Conservation (phyloP, 2,329 filamentous ascomycete genomes). For the Fusarium xylarioides region DNA sequence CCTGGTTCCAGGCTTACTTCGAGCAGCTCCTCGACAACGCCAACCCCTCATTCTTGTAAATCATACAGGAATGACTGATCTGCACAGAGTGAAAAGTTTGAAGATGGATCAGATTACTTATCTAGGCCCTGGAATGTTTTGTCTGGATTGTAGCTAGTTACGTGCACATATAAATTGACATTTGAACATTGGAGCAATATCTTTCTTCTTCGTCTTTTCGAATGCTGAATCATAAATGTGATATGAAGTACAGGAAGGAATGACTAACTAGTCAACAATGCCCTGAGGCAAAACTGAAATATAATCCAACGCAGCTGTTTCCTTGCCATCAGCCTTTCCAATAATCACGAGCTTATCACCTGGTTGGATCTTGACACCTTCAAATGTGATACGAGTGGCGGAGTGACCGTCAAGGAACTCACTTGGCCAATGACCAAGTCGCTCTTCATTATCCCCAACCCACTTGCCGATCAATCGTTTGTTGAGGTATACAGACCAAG, state of each 20-base stretch:
- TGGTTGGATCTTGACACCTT: constrained; percentile 56
- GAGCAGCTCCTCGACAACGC: constrained; percentile 65
- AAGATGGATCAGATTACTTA: not conserved
- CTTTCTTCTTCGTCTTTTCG: not conserved
- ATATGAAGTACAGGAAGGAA: not conserved
- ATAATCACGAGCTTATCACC: constrained; percentile 65
- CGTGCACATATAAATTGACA: not conserved
- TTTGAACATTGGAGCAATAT: not conserved
- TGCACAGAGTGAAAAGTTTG: not conserved
- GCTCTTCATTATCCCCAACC: constrained; percentile 67
- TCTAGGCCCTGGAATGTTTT: not conserved
- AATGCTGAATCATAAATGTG: not conserved
- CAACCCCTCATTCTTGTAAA: constrained; percentile 58
- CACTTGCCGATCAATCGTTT: constrained; percentile 63
- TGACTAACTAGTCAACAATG: constrained; percentile 3
- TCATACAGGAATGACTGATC: not conserved
- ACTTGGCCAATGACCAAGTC: constrained; percentile 66
- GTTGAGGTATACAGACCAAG: constrained; percentile 65
- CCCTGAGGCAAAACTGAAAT: constrained; percentile 64
- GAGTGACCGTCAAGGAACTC: constrained; percentile 71
- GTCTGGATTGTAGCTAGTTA: not conserved
- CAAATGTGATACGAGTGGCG: constrained; percentile 69
- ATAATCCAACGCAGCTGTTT: constrained; percentile 74
- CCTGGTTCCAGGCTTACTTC: constrained; percentile 73
- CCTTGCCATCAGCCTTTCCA: constrained; percentile 66